Evolutionary conservation across 2,329 filamentous ascomycete species (phyloP), one percentile per base, ranked within the genome.

Genomic region (Aspergillus luchuensis): DNA sequence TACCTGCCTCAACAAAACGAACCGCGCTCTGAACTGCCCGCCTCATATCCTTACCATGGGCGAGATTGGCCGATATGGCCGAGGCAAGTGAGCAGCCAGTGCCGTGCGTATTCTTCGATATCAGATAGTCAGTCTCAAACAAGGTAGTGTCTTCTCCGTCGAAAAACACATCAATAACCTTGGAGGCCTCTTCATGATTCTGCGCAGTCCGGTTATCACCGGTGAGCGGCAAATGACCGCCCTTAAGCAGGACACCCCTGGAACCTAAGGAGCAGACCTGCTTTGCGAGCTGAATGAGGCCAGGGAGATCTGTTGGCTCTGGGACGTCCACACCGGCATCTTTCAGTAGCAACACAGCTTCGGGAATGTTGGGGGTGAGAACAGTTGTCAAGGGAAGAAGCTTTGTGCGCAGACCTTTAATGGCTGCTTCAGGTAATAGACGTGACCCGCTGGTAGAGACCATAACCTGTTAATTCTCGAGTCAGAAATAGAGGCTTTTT

Each of bases 61-160:
- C 84, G 13, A 89, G 74, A 63, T 88, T 87, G 56, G 84, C 87
- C 1, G 87, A 85, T 67, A 89, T 87, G 5, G 87, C 87, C 45
- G 87, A 97, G 43, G 95, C 95, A 61, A 98, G 83, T 8, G 92
- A 96, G 72, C 95, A 99, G 4, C 95, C 95, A 0, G 95, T 98
- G 0, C 95, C 95, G 71, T 99, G 95, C 0, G 94, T 98, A 71
- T 94, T 94, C 61, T 82, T 89, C 8, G 89, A 92, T 8, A 82
- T 78, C 63, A 91, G 82, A 71, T 90, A 97, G 4, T 83, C 81
- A 41, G 87, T 90, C 74, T 92, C 84, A 52, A 97, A 84, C 41
- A 87, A 79, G 1, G 86, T 80, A 0, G 84, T 74, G n/a, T 84
- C 75, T 0, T 79, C 80, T 0, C 82, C 82, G 6, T 91, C 90